phyloP scores from a whole-genome alignment of 2,329 filamentous ascomycete species.

The Ramichloridium luteum region DNA sequence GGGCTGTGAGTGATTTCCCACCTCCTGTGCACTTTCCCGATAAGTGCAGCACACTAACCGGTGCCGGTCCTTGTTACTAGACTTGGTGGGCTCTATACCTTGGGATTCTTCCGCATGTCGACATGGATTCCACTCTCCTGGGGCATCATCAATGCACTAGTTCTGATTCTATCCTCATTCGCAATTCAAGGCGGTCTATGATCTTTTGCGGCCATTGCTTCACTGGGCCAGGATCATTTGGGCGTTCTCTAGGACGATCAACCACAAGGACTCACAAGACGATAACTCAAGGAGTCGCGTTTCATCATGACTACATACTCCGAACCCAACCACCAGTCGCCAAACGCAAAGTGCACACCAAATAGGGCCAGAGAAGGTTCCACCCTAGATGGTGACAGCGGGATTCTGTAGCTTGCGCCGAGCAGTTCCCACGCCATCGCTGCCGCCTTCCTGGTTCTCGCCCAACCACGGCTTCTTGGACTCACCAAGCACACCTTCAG shows the following conservation, averaged over 20 bases:
- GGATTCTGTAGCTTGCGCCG: constrained; percentile 47
- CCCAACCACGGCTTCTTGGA: constrained; percentile 93
- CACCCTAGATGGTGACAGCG: constrained; percentile 25
- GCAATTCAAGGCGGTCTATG: constrained; percentile 82
- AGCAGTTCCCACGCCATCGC: constrained; percentile 72
- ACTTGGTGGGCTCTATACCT: constrained; percentile 65
- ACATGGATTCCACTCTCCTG: constrained; percentile 89
- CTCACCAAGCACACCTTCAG: constrained; percentile 71
- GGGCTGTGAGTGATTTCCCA: constrained; percentile 49
- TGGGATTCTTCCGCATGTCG: constrained; percentile 79
- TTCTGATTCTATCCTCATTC: constrained; percentile 77
- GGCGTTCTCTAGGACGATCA: no score
- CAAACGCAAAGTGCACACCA: no score
- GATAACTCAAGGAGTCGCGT: no score
- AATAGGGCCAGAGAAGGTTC: no score
- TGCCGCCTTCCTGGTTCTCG: constrained; percentile 67
- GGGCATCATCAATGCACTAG: constrained; percentile 70
- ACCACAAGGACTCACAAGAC: no score
- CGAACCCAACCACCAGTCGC: no score
- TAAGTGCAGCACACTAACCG: no score
- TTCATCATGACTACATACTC: no score
- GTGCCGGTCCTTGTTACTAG: constrained; percentile 36
- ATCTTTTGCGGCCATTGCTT: no score
- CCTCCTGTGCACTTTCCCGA: not conserved
- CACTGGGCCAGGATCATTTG: no score